These are phyloP conservation scores for Ustulina deusta DNA, from an alignment of 2,329 filamentous ascomycete species.

Conservation along the genomic window DNA sequence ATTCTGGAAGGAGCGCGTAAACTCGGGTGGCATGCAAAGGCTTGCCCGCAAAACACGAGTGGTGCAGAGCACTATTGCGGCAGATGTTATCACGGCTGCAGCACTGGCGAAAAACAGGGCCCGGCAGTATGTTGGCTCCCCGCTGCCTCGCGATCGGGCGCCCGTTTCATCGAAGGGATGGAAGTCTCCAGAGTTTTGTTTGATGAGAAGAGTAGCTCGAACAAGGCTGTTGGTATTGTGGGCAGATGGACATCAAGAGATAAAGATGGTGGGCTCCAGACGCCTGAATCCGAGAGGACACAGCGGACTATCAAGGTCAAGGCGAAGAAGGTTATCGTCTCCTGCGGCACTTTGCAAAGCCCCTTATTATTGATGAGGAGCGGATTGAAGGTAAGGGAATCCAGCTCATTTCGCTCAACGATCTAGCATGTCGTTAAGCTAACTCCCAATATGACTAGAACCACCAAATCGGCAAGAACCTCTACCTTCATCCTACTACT, in stretches of 20 bases:
- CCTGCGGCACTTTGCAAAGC: conserved; percentile 79
- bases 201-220: conserved; percentile 61
- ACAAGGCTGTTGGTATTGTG: conserved; percentile 75
- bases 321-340: conserved; percentile 84
- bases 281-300: conserved; percentile 59
- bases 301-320: conserved; percentile 75
- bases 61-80: conserved; percentile 72
- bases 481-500: conserved; percentile 83
- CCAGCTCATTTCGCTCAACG: background rate
- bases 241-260: conserved; percentile 83
- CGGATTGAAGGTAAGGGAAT: conserved; percentile 71
- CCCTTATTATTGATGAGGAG: conserved; percentile 82
- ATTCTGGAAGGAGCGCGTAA: conserved; percentile 74
- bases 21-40: conserved; percentile 71
- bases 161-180: conserved; percentile 77
- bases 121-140: conserved; percentile 75
- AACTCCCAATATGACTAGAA: conserved; percentile 63
- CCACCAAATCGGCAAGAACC: conserved; percentile 81
- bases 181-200: conserved; percentile 69
- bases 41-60: conserved; percentile 76
- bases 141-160: conserved; percentile 74
- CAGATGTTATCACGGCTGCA: conserved; percentile 56
- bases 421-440: conserved; percentile 7
- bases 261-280: conserved; percentile 67
- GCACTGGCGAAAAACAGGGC: conserved; percentile 73